phyloP scores from a whole-genome alignment of 2,329 filamentous ascomycete species.

The Pseudogymnoascus verrucosus region DNA sequence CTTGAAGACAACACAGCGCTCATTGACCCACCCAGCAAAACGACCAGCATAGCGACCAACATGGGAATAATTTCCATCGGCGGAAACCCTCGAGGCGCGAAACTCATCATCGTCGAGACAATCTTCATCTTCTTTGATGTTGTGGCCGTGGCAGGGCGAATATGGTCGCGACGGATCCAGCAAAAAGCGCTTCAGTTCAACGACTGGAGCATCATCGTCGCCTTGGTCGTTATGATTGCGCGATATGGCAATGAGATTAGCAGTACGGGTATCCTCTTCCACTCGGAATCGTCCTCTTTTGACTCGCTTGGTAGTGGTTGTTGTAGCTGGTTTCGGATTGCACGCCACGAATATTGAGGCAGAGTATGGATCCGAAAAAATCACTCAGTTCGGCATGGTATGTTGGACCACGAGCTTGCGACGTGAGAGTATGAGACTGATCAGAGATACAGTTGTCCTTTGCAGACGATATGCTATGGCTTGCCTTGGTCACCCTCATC shows the following conservation, averaged over 20 bases:
- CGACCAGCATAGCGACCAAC: not conserved
- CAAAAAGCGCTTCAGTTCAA: conserved; percentile 12
- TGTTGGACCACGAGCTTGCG: conserved; percentile 11
- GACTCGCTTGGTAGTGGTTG: conserved; percentile 15
- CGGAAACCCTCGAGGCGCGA: conserved; percentile 11
- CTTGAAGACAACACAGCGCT: too few relatives aligned
- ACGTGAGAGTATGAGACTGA: conserved; percentile 2
- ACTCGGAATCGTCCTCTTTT: conserved; percentile 7
- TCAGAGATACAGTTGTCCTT: conserved; percentile 12
- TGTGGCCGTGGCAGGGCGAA: conserved; percentile 13
- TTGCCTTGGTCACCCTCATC: conserved; percentile 9
- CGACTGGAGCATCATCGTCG: conserved; percentile 14
- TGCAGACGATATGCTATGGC: not conserved
- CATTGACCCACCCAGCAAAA: too few relatives aligned
- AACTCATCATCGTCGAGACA: conserved; percentile 13
- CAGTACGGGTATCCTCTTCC: too few relatives aligned
- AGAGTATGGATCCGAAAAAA: not conserved
- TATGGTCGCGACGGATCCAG: conserved; percentile 16
- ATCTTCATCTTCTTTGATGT: conserved; percentile 9
- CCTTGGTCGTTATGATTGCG: conserved; percentile 13
- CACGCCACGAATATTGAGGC: too few relatives aligned
- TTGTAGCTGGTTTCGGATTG: not conserved
- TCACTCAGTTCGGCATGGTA: not conserved
- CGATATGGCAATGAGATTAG: conserved; percentile 13
- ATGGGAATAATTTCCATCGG: not conserved